Percentiles rank a stretch among this genome's conserved stretches.
phyloP scores from a whole-genome alignment of 805 yeast genomes.

The Kodamaea leandrae region DNA sequence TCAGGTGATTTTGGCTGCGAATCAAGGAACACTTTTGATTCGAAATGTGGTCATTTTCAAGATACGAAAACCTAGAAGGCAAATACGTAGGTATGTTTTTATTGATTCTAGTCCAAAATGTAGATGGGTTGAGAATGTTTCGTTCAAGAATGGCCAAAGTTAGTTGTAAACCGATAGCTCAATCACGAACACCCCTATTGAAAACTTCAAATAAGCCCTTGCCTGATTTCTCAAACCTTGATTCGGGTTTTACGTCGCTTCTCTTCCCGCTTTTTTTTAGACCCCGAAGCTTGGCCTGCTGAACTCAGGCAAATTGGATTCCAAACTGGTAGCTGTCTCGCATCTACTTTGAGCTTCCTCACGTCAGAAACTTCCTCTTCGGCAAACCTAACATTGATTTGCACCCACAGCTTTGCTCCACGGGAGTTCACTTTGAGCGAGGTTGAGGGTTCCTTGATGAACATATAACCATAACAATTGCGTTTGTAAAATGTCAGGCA shows the following conservation, averaged over 20 bases:
- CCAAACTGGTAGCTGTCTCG: conserved; percentile 26
- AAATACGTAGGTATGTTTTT: too few relatives aligned
- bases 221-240: too few relatives aligned
- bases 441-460: conserved; percentile 30
- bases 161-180: too few relatives aligned
- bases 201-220: too few relatives aligned
- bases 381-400: conserved; percentile 21
- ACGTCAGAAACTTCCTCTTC: conserved; percentile 2
- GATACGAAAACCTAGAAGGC: too few relatives aligned
- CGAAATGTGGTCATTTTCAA: neutral
- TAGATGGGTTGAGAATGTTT: too few relatives aligned
- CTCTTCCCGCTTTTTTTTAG: conserved; percentile 2
- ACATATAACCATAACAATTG: conserved; percentile 34
- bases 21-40: neutral
- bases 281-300: conserved; percentile 3
- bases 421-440: conserved; percentile 25
- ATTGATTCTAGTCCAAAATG: too few relatives aligned
- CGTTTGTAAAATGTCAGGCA: conserved; percentile 36
- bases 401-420: conserved; percentile 27
- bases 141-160: too few relatives aligned
- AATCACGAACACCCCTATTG: too few relatives aligned
- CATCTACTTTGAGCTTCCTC: conserved; percentile 26
- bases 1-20: conserved; percentile 5
- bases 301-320: conserved; percentile 20
- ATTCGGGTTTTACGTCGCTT: neutral